Conservation (phyloP, 177 flowering plant species). For the Vitis hybrid region DNA sequence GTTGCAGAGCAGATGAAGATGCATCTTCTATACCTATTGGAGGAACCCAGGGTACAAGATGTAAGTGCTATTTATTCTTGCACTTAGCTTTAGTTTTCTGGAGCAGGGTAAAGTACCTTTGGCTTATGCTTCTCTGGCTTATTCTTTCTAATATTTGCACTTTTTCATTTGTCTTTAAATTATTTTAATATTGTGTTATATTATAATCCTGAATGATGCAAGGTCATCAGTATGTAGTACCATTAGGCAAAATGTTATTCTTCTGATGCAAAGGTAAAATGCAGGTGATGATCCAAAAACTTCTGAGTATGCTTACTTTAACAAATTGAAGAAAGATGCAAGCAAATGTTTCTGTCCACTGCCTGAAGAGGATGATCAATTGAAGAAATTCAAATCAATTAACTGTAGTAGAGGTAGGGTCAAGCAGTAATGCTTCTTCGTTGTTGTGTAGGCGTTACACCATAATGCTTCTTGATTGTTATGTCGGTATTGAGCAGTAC, state of each 20-base stretch:
- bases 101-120: not conserved
- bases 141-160: not conserved
- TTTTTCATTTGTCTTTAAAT: not conserved
- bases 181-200: not conserved
- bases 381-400: slow-evolving; percentile 22
- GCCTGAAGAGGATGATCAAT: slow-evolving; percentile 18
- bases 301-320: slow-evolving; percentile 63
- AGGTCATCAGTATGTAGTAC: not conserved
- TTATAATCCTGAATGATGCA: not conserved
- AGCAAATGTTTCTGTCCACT: slow-evolving; percentile 10
- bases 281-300: slow-evolving; percentile 61
- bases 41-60: slow-evolving; percentile 10
- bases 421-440: not conserved
- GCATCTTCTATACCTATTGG: slow-evolving; percentile 13
- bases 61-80: slow-evolving; percentile 16
- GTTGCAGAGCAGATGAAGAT: slow-evolving; percentile 11
- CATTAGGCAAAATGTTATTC: not conserved
- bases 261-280: slow-evolving; percentile 13
- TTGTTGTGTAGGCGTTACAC: not conserved
- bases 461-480: too few species aligned
- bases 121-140: not conserved
- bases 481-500: too few species aligned
- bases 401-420: slow-evolving; percentile 30
- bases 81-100: not conserved
- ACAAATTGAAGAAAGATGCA: slow-evolving; percentile 41